These are phyloP conservation scores for Astrephomene gubernaculifera DNA, from an alignment of 139 green algal species.

Conservation along the genomic window DNA sequence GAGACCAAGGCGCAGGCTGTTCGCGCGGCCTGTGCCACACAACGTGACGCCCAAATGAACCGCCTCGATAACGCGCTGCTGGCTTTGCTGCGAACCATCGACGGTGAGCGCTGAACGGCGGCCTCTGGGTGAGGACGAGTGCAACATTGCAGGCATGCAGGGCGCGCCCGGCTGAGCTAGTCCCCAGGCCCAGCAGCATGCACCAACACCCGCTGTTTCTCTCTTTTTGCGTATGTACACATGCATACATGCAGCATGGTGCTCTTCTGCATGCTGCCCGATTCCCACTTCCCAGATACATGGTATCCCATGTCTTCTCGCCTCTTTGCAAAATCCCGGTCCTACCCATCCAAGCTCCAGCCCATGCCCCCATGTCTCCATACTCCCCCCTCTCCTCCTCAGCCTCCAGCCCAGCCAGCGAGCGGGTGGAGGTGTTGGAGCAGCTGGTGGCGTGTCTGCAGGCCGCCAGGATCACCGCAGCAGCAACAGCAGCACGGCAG, in stretches of 20 bases:
- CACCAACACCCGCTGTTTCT: not conserved
- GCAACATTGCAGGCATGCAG: too few species aligned
- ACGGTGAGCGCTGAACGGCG: constrained; percentile 20
- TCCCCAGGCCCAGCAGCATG: not conserved
- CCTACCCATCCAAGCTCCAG: too few species aligned
- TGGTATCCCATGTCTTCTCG: too few species aligned
- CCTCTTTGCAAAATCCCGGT: too few species aligned
- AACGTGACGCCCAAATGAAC: constrained; percentile 35
- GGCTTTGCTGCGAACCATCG: not conserved
- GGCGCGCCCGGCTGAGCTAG: too few species aligned
- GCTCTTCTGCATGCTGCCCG: not conserved
- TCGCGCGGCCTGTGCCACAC: not conserved
- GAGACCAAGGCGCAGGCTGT: not conserved
- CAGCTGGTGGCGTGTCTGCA: constrained; percentile 18
- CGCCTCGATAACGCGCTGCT: constrained; percentile 18
- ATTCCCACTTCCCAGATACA: not conserved
- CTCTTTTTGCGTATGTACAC: not conserved
- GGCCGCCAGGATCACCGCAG: not conserved
- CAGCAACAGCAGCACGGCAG: not conserved
- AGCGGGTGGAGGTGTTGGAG: constrained; percentile 38
- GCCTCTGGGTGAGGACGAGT: too few species aligned
- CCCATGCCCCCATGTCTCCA: not conserved
- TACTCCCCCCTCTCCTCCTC: not conserved
- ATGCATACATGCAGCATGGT: not conserved
- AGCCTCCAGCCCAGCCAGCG: not conserved